Evolutionary conservation across 805 yeast species (phyloP).

Genomic region (Candida xiaguanensis): DNA sequence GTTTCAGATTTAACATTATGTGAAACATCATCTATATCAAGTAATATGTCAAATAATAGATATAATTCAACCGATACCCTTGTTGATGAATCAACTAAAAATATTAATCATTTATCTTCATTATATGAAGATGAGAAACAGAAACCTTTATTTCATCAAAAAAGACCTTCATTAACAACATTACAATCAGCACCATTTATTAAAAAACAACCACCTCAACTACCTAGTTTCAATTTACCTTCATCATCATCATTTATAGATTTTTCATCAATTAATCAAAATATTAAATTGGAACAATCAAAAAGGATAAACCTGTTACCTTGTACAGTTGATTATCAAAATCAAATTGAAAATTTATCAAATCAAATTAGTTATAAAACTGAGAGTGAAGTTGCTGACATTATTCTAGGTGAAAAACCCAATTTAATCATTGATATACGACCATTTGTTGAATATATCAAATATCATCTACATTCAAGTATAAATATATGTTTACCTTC

Average conservation of each 20-base stretch:
- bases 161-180: not conserved
- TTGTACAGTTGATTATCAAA: conserved; percentile 15
- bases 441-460: conserved; percentile 71
- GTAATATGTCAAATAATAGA: conserved; percentile 10
- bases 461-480: conserved; percentile 54
- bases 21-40: conserved; percentile 10
- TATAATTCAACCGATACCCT: conserved; percentile 28
- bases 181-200: not conserved
- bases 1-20: conserved; percentile 20
- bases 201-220: not conserved
- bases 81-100: conserved; percentile 19
- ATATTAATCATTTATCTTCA: not conserved
- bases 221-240: not conserved
- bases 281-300: conserved; percentile 17
- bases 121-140: not conserved
- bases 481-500: conserved; percentile 84
- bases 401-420: not conserved
- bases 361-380: conserved; percentile 15
- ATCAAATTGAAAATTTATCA: conserved; percentile 21
- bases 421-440: conserved; percentile 68
- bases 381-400: not conserved
- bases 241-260: conserved; percentile 2
- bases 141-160: not conserved
- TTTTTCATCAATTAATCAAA: conserved; percentile 1
- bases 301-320: conserved; percentile 21